Evolutionary conservation across 805 yeast species (phyloP), one percentile per base, ranked within the genome.

Genomic region (Wickerhamiella dianesei): DNA sequence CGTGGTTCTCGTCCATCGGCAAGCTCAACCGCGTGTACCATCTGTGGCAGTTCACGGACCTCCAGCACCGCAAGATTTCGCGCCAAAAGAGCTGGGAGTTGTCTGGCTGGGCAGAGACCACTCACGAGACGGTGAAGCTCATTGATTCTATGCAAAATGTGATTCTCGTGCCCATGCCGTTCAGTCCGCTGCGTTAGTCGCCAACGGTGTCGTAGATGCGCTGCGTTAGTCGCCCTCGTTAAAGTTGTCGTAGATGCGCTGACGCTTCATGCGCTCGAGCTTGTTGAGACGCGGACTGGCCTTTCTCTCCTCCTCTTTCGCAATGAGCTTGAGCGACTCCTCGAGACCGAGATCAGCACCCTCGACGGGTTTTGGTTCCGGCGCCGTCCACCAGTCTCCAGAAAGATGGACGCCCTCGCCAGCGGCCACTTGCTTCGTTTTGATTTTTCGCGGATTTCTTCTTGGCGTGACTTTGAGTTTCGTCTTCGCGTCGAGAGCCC

Each of bases 401-500:
- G 8, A 6, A 12, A 25, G 32, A 25, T n/a, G n/a, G n/a, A n/a
- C n/a, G n/a, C n/a, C n/a, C 25, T 20, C n/a, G 41, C 21, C 8
- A 8, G 4, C 25, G 20, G 18, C 25, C 25, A 19, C 20, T 39
- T 22, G n/a, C 5, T n/a, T 14, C 16, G 25, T 20, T 17, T 8
- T 20, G 21, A 19, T 13, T 39, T 39, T 36, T 36, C 19, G 8
- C 19, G 17, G 39, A 6, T 36, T 6, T 19, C 25, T 5, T 5
- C 32, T 25, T 25, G 32, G 12, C 32, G 32, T 25, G 6, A 6
- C 12, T 25, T 25, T 14, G 43, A 60, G 64, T 22, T 69, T 71
- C 2, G 76, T 68, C 59, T 81, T 82, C 2, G 79, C 79, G 35
- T 73, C 82, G 37, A 79, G 62, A 0, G 82, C 80, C 98, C 97